Conservation (phyloP, 2,329 filamentous ascomycete species). For the Aureobasidium sp. region DNA sequence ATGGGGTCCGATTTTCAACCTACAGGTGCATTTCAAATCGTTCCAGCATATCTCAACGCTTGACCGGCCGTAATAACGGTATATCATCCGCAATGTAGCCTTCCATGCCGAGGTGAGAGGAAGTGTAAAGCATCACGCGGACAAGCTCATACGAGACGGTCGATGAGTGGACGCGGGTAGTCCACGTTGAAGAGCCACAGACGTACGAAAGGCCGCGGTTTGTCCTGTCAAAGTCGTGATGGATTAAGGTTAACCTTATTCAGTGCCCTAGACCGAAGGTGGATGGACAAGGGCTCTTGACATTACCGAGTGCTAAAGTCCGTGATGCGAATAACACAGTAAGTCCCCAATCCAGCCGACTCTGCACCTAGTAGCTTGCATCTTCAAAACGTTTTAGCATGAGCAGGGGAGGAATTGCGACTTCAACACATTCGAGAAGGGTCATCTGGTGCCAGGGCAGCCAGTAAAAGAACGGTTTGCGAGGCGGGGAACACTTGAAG, state of each 20-base stretch:
- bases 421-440: not conserved
- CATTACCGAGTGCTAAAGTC: not conserved
- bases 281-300: not conserved
- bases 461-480: not conserved
- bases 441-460: not conserved
- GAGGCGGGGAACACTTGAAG: not conserved
- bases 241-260: not conserved
- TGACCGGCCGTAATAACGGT: constrained; percentile 7
- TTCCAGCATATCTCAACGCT: not conserved
- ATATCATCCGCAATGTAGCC: not conserved
- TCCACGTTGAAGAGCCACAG: not conserved
- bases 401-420: not conserved
- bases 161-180: not conserved
- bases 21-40: not conserved
- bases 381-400: not conserved
- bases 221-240: constrained; percentile 7
- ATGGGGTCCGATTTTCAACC: not conserved
- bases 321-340: not conserved
- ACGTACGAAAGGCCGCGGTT: not conserved
- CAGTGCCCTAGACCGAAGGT: not conserved
- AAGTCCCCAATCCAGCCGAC: not conserved
- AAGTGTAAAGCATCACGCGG: not conserved
- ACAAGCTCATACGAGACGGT: not conserved
- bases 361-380: not conserved
- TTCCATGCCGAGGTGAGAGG: not conserved